phyloP scores from a whole-genome alignment of 2,329 filamentous ascomycete genomes.

The Verticillium longisporum region DNA sequence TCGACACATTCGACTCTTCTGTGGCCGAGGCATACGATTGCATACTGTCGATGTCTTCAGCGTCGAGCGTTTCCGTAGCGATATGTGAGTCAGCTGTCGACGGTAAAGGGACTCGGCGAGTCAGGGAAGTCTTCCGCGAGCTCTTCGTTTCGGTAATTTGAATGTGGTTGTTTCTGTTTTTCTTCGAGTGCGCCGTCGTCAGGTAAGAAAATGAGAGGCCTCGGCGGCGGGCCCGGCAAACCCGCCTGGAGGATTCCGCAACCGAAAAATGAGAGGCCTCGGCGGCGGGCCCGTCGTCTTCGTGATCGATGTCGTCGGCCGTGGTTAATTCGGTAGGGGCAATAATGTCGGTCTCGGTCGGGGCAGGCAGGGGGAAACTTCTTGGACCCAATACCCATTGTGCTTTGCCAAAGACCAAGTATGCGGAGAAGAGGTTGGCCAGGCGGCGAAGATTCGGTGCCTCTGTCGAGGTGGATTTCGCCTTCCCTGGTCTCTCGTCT shows the following conservation, averaged over 20 bases:
- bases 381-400: slow-evolving; percentile 50
- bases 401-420: slow-evolving; percentile 12
- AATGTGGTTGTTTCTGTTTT: slow-evolving; percentile 65
- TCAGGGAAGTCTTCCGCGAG: slow-evolving; percentile 58
- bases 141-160: slow-evolving; percentile 79
- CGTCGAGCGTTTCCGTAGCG: slow-evolving; percentile 36
- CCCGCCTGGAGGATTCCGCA: no score
- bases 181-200: slow-evolving; percentile 81
- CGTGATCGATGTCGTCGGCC: slow-evolving; percentile 38
- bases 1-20: slow-evolving; percentile 70
- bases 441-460: not conserved
- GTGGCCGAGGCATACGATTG: slow-evolving; percentile 72
- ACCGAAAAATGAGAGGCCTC: slow-evolving; percentile 72
- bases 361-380: slow-evolving; percentile 65
- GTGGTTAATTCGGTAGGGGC: slow-evolving; percentile 59
- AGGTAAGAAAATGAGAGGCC: no score
- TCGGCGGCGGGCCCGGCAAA: no score
- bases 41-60: slow-evolving; percentile 59
- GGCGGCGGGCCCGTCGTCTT: slow-evolving; percentile 54
- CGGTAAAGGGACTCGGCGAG: slow-evolving; percentile 47
- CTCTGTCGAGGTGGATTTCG: not conserved
- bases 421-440: not conserved
- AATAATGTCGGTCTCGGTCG: slow-evolving; percentile 66
- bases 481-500: not conserved
- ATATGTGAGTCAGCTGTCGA: slow-evolving; percentile 29